Evolutionary conservation across 345 rosid species (phyloP), one percentile per base, ranked within the genome.

Genomic region (Syzygium aromaticum): DNA sequence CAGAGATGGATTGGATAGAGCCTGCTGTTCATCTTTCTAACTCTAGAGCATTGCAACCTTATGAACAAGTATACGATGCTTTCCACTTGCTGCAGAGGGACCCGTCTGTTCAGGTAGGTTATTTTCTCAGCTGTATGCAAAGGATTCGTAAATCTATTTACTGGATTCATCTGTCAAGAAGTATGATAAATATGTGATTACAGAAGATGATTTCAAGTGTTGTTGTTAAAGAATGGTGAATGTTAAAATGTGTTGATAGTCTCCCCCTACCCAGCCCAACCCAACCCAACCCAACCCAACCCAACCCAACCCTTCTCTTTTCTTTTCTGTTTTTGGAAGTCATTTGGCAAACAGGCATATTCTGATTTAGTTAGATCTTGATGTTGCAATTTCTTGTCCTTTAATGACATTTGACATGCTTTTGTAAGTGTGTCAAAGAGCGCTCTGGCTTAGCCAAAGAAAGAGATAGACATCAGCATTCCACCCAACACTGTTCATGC

Each of bases 11-110:
- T 83, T 95, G 99, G 98, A 89, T 87, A 88, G 99, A 97, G 90
- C 98, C 98, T 33, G 89, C 95, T 11, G 73, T 89, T 87, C 90
- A 91, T 86, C 90, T 91, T 52, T 90, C 86, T 86, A 91, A 90
- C 85, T 54, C 94, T 19, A 89, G 93, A 85, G 87, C 90, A 77
- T 40, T 93, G 88, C 98, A 90, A 56, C 94, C 94, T 86, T 89
- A 77, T 90, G 95, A 92, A 28, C 90, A 91, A 84, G 94, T 94
- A 88, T 93, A 88, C 57, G 99, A 97, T 88, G 97, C 99, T 89
- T 94, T 95, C 90, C 95, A 91, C 87, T 85, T 95, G 77, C 90
- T 97, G 92, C 97, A 93, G 92, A 95, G 90, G 11, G 99, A 97
- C 77, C 96, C 97, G 28, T 84, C 94, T n/a, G 91, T 96, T 91